A percentile compares a stretch with the other conserved stretches of the same genome.
These are phyloP conservation scores for Marasmius oreades DNA, from an alignment of 1,284 basidiomycete species.

Conservation along the genomic window DNA sequence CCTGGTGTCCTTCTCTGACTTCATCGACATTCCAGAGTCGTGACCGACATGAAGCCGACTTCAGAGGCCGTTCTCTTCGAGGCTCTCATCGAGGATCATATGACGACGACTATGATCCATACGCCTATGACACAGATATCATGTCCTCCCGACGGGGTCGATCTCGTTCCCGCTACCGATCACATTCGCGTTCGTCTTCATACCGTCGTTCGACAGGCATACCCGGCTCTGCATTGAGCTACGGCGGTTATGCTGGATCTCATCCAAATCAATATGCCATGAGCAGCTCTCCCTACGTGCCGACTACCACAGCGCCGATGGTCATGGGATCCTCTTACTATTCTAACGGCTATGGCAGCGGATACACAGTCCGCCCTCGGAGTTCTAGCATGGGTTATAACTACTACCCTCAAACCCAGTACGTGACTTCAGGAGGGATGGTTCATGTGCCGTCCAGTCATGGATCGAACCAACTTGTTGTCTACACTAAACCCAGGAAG, in stretches of 20 bases:
- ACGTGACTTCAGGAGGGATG: slow-evolving; percentile 9
- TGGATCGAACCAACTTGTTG: slow-evolving; percentile 26
- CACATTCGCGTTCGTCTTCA: slow-evolving; percentile 27
- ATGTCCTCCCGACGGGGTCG: slow-evolving; percentile 20
- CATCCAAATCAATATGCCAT: slow-evolving; percentile 15
- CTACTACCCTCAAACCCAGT: slow-evolving; percentile 11
- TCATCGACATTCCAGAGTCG: slow-evolving; percentile 25
- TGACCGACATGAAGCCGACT: slow-evolving; percentile 23
- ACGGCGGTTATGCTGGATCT: slow-evolving; percentile 20
- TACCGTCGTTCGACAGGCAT: slow-evolving; percentile 21
- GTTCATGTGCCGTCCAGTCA: slow-evolving; percentile 6
- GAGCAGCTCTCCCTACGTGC: neutral
- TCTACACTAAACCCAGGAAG: slow-evolving; percentile 31
- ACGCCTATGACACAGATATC: slow-evolving; percentile 19
- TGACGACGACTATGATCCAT: slow-evolving; percentile 33
- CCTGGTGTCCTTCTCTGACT: neutral
- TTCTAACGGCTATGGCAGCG: neutral
- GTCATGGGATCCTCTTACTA: neutral
- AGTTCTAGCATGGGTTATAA: slow-evolving; percentile 10
- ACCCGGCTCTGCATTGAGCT: slow-evolving; percentile 22
- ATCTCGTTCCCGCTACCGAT: slow-evolving; percentile 26
- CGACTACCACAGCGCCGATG: neutral
- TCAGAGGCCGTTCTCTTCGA: slow-evolving; percentile 31
- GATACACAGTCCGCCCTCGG: slow-evolving; percentile 6
- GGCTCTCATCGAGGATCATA: slow-evolving; percentile 21